A percentile compares a stretch with the other conserved stretches of the same genome.
These are phyloP conservation scores for Populus hybrid DNA, from an alignment of 441 rosid species.

Conservation along the genomic window DNA sequence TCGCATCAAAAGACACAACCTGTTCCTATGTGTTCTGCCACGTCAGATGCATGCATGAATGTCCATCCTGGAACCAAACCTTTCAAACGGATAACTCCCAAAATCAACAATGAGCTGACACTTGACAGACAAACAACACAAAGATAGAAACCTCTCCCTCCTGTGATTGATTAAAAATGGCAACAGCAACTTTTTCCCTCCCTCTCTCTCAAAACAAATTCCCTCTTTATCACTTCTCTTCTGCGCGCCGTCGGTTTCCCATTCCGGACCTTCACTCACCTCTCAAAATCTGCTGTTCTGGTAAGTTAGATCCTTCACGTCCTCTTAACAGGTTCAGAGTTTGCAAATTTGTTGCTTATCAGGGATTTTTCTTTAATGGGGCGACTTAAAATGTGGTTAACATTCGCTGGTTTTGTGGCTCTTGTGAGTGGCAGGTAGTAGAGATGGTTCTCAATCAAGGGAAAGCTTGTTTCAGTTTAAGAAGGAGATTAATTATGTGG, in stretches of 20 bases:
- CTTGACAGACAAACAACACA: background rate
- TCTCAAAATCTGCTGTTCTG: slow-evolving; percentile 37
- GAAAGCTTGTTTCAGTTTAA: slow-evolving; percentile 26
- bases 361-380: background rate
- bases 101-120: background rate
- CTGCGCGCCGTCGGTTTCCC: slow-evolving; percentile 13
- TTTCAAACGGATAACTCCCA: background rate
- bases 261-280: slow-evolving; percentile 25
- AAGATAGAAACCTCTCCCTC: background rate
- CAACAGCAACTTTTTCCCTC: slow-evolving; percentile 42
- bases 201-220: too few species aligned
- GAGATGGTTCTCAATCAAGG: slow-evolving; percentile 19
- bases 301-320: slow-evolving; percentile 13
- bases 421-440: slow-evolving; percentile 27
- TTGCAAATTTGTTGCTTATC: background rate
- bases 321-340: background rate
- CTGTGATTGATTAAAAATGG: background rate
- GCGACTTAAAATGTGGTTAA: slow-evolving; percentile 8
- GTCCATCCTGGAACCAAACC: background rate
- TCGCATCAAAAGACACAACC: background rate
- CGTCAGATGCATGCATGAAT: background rate
- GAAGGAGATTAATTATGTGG: slow-evolving; percentile 50
- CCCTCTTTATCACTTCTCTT: slow-evolving; percentile 34
- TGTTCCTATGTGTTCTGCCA: background rate
- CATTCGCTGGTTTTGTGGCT: slow-evolving; percentile 5